These are phyloP conservation scores for Chrysochromulina parva DNA, from an alignment of 78 protist genomes.

Conservation along the genomic window DNA sequence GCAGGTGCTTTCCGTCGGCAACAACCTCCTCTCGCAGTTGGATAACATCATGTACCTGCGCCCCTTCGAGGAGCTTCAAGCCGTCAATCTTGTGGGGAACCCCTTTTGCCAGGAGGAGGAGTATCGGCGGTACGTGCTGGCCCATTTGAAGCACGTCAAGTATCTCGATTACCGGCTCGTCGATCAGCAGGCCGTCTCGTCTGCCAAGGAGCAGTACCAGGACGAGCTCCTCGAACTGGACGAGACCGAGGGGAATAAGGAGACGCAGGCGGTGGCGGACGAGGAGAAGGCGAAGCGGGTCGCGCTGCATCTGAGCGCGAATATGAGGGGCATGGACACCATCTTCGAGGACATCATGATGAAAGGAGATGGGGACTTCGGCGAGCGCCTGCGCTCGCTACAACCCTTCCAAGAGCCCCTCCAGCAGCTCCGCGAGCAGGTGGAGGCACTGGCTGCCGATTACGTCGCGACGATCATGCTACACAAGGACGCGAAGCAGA, in stretches of 20 bases:
- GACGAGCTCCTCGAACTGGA: constrained; percentile 29
- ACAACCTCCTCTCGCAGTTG: constrained; percentile 7
- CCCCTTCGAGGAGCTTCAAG: neutral
- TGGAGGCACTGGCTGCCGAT: neutral
- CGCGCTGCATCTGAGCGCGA: neutral
- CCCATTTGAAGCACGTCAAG: neutral
- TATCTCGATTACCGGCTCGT: constrained; percentile 37
- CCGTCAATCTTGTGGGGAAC: constrained; percentile 26
- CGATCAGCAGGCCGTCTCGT: neutral
- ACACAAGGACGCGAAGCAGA: neutral
- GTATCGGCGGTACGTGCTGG: constrained; percentile 7
- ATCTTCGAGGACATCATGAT: neutral
- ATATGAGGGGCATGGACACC: neutral
- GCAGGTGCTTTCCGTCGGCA: constrained; percentile 46
- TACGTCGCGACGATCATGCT: neutral
- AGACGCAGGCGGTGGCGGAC: neutral
- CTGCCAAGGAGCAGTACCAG: constrained; percentile 39
- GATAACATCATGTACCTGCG: constrained; percentile 19
- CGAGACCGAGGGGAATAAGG: neutral
- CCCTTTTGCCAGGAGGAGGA: constrained; percentile 14
- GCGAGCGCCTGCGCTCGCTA: neutral
- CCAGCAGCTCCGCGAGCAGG: neutral
- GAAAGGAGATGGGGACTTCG: neutral
- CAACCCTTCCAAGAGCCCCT: too few species aligned
- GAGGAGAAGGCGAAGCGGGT: neutral